Evolutionary conservation across 2,329 filamentous ascomycete species (phyloP).

Genomic region (Epichloe coenophiala): DNA sequence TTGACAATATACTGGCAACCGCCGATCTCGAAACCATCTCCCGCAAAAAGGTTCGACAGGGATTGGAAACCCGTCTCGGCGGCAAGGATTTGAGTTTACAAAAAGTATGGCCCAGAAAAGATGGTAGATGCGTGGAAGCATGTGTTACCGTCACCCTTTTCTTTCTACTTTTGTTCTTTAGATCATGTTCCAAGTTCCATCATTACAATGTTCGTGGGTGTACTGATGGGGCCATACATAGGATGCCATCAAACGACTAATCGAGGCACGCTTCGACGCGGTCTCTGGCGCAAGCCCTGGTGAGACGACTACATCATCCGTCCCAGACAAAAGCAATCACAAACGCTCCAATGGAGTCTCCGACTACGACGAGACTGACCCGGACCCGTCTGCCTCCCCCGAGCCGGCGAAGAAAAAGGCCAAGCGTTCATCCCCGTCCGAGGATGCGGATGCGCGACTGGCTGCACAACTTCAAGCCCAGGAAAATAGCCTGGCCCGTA

Average conservation of each 20-base stretch:
- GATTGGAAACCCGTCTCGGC: slow-evolving; percentile 38
- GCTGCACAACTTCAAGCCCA: slow-evolving; percentile 85
- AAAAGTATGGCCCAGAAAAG: slow-evolving; percentile 25
- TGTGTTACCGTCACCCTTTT: too few species aligned
- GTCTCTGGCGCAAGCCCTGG: slow-evolving; percentile 41
- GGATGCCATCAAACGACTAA: slow-evolving; percentile 58
- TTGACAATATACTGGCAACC: slow-evolving; percentile 44
- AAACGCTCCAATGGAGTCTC: slow-evolving; percentile 25
- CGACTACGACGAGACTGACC: slow-evolving; percentile 31
- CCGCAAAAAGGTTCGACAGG: slow-evolving; percentile 47
- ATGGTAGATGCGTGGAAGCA: too few species aligned
- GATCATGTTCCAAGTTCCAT: neutral
- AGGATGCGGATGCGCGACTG: slow-evolving; percentile 73
- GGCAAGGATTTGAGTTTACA: slow-evolving; percentile 45
- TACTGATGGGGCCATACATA: slow-evolving; percentile 24
- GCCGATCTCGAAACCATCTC: slow-evolving; percentile 50
- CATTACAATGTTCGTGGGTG: neutral
- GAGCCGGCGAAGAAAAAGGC: slow-evolving; percentile 51
- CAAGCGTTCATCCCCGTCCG: slow-evolving; percentile 42
- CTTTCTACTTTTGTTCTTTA: neutral
- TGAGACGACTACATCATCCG: slow-evolving; percentile 23
- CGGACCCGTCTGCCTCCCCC: slow-evolving; percentile 30
- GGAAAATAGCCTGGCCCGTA: slow-evolving; percentile 59
- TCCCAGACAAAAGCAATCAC: slow-evolving; percentile 16
- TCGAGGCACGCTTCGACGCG: slow-evolving; percentile 62